A percentile compares a stretch with the other conserved stretches of the same genome.
Evolutionary conservation across 2,329 filamentous ascomycete genomes (phyloP).

Genomic region (Hymenoscyphus fructigenus): DNA sequence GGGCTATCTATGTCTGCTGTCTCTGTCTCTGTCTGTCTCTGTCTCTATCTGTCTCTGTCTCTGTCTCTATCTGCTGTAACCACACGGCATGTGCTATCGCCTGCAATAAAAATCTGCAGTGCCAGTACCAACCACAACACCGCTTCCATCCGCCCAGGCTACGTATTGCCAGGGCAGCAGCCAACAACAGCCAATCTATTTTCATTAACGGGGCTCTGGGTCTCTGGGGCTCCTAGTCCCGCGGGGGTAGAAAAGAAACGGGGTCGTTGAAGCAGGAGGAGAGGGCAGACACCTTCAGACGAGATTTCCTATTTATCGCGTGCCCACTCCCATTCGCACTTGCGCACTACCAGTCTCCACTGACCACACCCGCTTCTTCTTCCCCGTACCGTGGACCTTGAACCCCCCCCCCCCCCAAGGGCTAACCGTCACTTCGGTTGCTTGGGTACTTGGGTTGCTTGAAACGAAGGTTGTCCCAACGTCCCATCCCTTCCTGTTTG

Average conservation of each 20-base stretch:
- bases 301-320: background rate
- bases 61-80: background rate
- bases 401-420: background rate
- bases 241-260: background rate
- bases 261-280: background rate
- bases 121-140: background rate
- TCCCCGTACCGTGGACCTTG: background rate
- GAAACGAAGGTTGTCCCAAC: background rate
- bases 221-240: no score
- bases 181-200: constrained; percentile 1
- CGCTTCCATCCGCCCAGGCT: background rate
- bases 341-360: background rate
- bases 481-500: background rate
- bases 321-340: background rate
- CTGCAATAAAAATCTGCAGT: constrained; percentile 4
- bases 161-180: background rate
- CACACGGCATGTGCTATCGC: constrained; percentile 1
- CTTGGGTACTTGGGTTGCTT: background rate
- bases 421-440: background rate
- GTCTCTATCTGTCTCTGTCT: no score
- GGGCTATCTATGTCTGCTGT: no score
- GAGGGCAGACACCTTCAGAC: background rate
- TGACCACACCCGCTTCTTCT: background rate
- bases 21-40: background rate
- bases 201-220: background rate